Evolutionary conservation across 192 early-diverging fungal species (phyloP), one percentile per base, ranked within the genome.

Genomic region (Backusella tarrabulga): DNA sequence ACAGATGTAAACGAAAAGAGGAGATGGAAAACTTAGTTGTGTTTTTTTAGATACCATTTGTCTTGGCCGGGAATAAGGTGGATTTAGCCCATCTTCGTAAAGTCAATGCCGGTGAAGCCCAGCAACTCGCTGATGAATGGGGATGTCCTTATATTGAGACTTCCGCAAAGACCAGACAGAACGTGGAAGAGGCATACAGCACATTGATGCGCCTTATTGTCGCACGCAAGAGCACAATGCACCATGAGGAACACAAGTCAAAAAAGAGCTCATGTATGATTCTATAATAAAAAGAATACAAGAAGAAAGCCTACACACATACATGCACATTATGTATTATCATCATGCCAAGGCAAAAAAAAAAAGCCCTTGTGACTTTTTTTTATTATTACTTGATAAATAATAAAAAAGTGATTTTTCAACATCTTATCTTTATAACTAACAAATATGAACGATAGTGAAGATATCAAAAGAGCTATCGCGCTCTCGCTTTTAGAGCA

Each of bases 61-160:
- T 95, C 50, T 82, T 95, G 15, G 92, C 95, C 12, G 94, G 94
- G 54, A 95, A 95, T 84, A 96, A 93, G 77, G 86, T 83, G 7
- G 92, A 93, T 79, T 80, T 93, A 77, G 83, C 75, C 0, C 83
- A 88, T 63, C 75, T 87, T 14, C 87, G 92, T 23, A 90, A 91
- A 77, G 92, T 93, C 15, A 77, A 87, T 23, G 70, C 85, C 6
- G 80, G 82, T 6, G 92, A 93, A 42, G 92, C 89, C 17, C 79
- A 83, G 71, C 84, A 80, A 17, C 83, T 82, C 54, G 92, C 92
- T 19, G 75, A 74, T 34, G 91, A 92, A 77, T 93, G 92, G 92
- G 80, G 82, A n/a, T 92, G 92, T 69, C 80, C 81, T 60, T 93
- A 93, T 77, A 84, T 91, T 32, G 92, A 93, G 72, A 93, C 92